Conservation (phyloP, 768 basidiomycete species). For the Pleurotus pulmonarius region DNA sequence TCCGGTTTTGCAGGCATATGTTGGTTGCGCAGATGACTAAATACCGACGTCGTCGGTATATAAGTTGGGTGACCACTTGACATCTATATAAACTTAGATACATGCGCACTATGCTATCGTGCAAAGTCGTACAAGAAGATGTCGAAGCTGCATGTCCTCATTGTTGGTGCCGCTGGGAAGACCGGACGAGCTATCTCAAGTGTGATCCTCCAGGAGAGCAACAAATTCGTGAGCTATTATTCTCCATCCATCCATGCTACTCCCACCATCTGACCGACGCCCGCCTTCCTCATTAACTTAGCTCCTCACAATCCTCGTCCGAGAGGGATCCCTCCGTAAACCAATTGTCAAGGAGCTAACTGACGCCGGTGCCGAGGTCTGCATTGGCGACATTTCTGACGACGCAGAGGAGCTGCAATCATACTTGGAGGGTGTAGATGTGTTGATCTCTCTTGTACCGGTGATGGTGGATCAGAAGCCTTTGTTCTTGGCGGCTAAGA, state of each 20-base stretch:
- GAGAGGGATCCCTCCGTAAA: not conserved
- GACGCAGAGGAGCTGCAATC: not conserved
- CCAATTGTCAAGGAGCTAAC: not conserved
- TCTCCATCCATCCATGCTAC: too few relatives aligned
- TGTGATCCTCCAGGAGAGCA: not conserved
- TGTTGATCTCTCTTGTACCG: not conserved
- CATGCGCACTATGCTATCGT: too few relatives aligned
- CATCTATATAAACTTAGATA: too few relatives aligned
- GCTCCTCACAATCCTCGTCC: not conserved
- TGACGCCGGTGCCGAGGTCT: not conserved
- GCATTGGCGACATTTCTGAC: slow-evolving; percentile 2
- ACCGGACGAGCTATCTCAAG: not conserved
- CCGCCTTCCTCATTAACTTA: not conserved
- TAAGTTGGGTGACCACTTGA: too few relatives aligned
- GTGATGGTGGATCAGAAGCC: not conserved
- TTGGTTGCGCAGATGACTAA: too few relatives aligned
- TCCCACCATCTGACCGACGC: too few relatives aligned
- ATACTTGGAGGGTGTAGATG: not conserved
- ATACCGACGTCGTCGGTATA: too few relatives aligned
- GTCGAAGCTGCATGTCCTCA: too few relatives aligned
- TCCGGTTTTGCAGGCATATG: too few relatives aligned
- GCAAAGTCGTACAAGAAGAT: too few relatives aligned
- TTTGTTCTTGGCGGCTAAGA: not conserved
- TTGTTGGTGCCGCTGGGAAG: not conserved
- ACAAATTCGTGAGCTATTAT: not conserved